Evolutionary conservation across 2,329 filamentous ascomycete genomes (phyloP).

Genomic region (Monilinia aucupariae): DNA sequence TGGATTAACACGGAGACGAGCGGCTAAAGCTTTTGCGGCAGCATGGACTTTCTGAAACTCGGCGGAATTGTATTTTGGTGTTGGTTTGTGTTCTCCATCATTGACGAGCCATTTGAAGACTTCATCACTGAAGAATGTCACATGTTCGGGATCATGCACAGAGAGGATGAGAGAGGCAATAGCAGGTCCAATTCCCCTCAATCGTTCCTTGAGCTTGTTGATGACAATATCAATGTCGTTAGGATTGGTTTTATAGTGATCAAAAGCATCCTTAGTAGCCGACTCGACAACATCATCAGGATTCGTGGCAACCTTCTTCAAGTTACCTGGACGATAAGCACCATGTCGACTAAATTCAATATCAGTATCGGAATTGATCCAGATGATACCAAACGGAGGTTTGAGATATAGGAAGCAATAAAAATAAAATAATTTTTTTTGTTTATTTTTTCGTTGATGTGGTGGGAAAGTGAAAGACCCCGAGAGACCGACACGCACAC

Average conservation of each 20-base stretch:
- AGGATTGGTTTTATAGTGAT: slow-evolving; percentile 39
- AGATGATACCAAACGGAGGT: neutral
- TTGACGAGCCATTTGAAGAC: slow-evolving; percentile 66
- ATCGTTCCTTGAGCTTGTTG: slow-evolving; percentile 45
- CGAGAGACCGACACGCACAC: neutral
- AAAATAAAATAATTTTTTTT: slow-evolving; percentile 11
- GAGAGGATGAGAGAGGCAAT: slow-evolving; percentile 71
- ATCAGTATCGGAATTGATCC: neutral
- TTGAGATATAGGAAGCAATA: neutral
- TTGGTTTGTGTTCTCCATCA: slow-evolving; percentile 40
- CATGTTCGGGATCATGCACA: slow-evolving; percentile 51
- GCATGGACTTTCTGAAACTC: slow-evolving; percentile 59
- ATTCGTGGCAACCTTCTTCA: slow-evolving; percentile 54
- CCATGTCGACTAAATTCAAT: slow-evolving; percentile 44
- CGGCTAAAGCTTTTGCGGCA: slow-evolving; percentile 40
- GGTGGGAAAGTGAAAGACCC: neutral
- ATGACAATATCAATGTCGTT: slow-evolving; percentile 42
- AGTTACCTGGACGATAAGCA: slow-evolving; percentile 55
- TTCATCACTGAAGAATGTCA: slow-evolving; percentile 78
- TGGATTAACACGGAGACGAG: slow-evolving; percentile 50
- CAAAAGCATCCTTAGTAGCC: slow-evolving; percentile 50
- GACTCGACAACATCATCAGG: slow-evolving; percentile 41
- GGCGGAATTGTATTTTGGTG: slow-evolving; percentile 63
- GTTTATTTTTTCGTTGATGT: neutral
- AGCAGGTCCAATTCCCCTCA: slow-evolving; percentile 74